These are phyloP conservation scores for Shiraia sp. DNA, from an alignment of 2,329 filamentous ascomycete genomes.

Conservation along the genomic window DNA sequence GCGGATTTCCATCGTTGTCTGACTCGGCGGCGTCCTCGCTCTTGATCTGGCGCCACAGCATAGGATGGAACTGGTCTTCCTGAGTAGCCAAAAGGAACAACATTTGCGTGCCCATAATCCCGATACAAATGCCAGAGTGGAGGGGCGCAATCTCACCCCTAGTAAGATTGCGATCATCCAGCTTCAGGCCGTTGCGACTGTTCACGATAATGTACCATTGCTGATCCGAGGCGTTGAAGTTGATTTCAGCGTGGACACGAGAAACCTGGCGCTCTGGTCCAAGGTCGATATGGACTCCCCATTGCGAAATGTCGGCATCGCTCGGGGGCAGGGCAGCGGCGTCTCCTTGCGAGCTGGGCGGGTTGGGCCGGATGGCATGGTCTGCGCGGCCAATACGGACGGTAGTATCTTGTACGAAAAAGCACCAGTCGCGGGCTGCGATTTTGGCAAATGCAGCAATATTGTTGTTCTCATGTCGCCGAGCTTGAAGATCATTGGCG, in stretches of 20 bases:
- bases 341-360: conserved; percentile 32
- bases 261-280: conserved; percentile 57
- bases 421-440: conserved; percentile 80
- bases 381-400: conserved; percentile 72
- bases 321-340: conserved; percentile 27
- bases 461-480: conserved; percentile 48
- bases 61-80: conserved; percentile 68
- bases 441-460: conserved; percentile 77
- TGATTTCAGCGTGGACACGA: conserved; percentile 54
- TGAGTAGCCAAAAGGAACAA: conserved; percentile 93
- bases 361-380: conserved; percentile 32
- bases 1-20: conserved; percentile 43
- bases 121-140: conserved; percentile 85
- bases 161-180: conserved; percentile 75
- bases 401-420: conserved; percentile 75
- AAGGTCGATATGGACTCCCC: conserved; percentile 80
- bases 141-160: conserved; percentile 68
- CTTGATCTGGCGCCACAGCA: conserved; percentile 66
- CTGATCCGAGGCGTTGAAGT: conserved; percentile 49
- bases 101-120: conserved; percentile 94
- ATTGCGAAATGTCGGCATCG: conserved; percentile 34
- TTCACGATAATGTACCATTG: conserved; percentile 86
- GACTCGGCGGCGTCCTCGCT: conserved; percentile 44
- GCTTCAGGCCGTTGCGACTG: conserved; percentile 86
- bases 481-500: conserved; percentile 54